Evolutionary conservation across 2,329 filamentous ascomycete genomes (phyloP).

Genomic region (Pseudofabraea citricarpa): DNA sequence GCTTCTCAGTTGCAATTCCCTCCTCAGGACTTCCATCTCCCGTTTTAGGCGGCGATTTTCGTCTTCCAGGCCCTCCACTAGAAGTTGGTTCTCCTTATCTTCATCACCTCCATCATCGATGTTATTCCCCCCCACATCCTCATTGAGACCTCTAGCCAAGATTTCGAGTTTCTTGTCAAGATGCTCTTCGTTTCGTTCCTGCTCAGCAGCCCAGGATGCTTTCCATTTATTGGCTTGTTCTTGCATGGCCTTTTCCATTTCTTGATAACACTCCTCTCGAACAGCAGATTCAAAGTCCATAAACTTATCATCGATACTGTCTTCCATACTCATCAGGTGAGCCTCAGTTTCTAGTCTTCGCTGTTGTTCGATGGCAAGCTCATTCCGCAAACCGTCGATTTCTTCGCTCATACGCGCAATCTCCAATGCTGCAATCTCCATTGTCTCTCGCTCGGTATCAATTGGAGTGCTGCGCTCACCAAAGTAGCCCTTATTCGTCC

Average conservation of each 20-base stretch:
- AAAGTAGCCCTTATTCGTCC: constrained; percentile 12
- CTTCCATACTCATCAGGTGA: constrained; percentile 53
- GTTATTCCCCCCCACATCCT: constrained; percentile 27
- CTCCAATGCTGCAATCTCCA: constrained; percentile 77
- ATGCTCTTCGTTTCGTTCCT: constrained; percentile 76
- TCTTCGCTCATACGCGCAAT: constrained; percentile 75
- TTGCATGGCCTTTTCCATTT: constrained; percentile 76
- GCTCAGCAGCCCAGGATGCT: constrained; percentile 69
- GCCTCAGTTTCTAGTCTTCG: constrained; percentile 68
- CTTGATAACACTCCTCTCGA: constrained; percentile 80
- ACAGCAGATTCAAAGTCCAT: constrained; percentile 74
- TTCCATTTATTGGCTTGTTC: constrained; percentile 80
- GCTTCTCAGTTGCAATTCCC: constrained; percentile 55
- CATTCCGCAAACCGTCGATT: constrained; percentile 67
- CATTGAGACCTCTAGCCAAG: constrained; percentile 47
- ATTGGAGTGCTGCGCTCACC: constrained; percentile 26
- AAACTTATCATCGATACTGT: constrained; percentile 58
- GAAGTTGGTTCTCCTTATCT: constrained; percentile 50
- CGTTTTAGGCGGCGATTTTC: constrained; percentile 67
- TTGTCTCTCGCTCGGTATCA: constrained; percentile 58
- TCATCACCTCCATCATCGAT: constrained; percentile 42
- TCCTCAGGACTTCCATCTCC: constrained; percentile 59
- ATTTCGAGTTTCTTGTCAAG: constrained; percentile 84
- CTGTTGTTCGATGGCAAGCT: constrained; percentile 66
- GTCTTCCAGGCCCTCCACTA: constrained; percentile 56